Base-by-base conservation (phyloP, 495 filamentous ascomycete genomes). In the Hypoxylon lenormandii region DNA sequence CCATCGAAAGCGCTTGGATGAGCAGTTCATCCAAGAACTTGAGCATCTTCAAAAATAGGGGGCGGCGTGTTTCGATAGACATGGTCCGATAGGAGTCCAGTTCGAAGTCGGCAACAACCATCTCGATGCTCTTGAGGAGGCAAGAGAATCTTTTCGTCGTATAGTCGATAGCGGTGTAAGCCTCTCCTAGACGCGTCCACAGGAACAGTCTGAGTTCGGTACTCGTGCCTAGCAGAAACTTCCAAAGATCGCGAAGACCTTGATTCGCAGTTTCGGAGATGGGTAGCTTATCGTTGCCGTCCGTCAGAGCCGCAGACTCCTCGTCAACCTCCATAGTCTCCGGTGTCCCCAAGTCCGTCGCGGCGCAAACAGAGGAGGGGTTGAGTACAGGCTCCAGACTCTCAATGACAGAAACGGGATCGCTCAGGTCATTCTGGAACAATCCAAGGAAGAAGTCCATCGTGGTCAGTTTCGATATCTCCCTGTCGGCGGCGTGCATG, bases 401-500 rank as follows among this genome's bases (percentile, higher is more conserved):
- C 68, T 97, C 93, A 68, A 99, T 97, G 3, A 97, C 84, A 7
- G 87, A 85, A 4, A 92, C 83, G 0, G 95, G 90, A 72, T 97
- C 88, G 36, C 86, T 86, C 30, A 85, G 77, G 40, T 86, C 82
- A 10, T 85, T 82, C 36, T 85, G 82, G 67, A 97, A 97, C 0
- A 99, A 86, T 26, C 87, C 90, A 62, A 91, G 82, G 78, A 99
- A 98, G 78, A 97, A 98, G 72, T 97, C 96, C 87, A 95, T 93
- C 0, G 93, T 98, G 12, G 91, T 96, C 12, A 98, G 81, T 73
- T 93, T 91, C 46, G 91, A 92, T 22, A 97, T 91, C 72, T 99
- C 95, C 28, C 92, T 88, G 47, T 97, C 93, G 11, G 94, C 88
- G 3, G 91, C 91, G 11, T 83, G 84, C 3, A 84, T 81, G 0